Percentiles rank a stretch among this genome's conserved stretches.
These are phyloP conservation scores for Carallia brachiata DNA, from an alignment of 345 rosid species.

Conservation along the genomic window DNA sequence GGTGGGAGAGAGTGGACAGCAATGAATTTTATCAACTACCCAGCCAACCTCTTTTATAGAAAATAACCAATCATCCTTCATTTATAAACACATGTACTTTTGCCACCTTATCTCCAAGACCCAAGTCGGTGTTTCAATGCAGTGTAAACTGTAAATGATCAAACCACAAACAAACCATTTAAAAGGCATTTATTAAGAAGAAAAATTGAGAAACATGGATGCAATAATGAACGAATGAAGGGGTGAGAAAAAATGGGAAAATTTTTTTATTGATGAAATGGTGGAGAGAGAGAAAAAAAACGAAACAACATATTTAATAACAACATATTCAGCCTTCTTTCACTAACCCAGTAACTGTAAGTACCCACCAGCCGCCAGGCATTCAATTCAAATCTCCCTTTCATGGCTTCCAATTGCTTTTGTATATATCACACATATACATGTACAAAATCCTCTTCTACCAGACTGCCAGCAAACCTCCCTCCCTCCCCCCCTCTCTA, in stretches of 20 bases:
- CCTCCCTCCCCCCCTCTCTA: slow-evolving; percentile 28
- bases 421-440: slow-evolving; percentile 56
- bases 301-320: slow-evolving; percentile 40
- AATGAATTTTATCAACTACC: slow-evolving; percentile 40
- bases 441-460: slow-evolving; percentile 46
- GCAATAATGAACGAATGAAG: no score
- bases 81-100: slow-evolving; percentile 25
- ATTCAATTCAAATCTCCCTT: slow-evolving; percentile 33
- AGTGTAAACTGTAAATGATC: background rate
- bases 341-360: slow-evolving; percentile 41
- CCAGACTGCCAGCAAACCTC: slow-evolving; percentile 35
- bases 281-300: slow-evolving; percentile 24
- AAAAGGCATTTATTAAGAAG: background rate
- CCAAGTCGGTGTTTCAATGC: background rate
- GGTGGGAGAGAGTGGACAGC: background rate
- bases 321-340: slow-evolving; percentile 44
- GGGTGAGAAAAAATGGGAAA: slow-evolving; percentile 26
- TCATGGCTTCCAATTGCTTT: slow-evolving; percentile 38
- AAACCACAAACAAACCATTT: background rate
- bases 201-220: background rate
- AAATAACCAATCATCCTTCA: slow-evolving; percentile 32
- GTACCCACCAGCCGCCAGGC: slow-evolving; percentile 41
- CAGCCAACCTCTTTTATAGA: slow-evolving; percentile 17
- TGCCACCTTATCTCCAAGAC: slow-evolving; percentile 6
- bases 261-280: slow-evolving; percentile 46